phyloP scores from a whole-genome alignment of 73 alveolate genomes.

The Paramecium caudatum region DNA sequence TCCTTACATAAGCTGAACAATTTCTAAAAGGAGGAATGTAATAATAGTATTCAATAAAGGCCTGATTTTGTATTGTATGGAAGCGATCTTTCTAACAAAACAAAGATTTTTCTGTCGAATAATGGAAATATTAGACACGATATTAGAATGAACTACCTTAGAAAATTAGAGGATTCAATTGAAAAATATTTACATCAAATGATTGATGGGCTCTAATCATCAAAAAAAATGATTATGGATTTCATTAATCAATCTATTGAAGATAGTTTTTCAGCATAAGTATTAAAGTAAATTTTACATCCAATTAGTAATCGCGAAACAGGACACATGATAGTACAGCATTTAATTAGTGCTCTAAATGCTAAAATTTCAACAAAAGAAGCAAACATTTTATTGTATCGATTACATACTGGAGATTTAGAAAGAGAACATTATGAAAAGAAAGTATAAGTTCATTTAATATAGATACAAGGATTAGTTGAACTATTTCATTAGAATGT shows the following conservation, averaged over 20 bases:
- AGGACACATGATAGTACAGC: neutral
- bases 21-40: conserved; percentile 68
- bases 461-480: conserved; percentile 32
- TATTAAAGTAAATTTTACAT: conserved; percentile 24
- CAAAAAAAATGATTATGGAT: conserved; percentile 47
- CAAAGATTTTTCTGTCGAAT: neutral
- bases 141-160: conserved; percentile 4
- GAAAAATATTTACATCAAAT: conserved; percentile 45
- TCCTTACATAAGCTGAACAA: neutral
- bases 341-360: conserved; percentile 31
- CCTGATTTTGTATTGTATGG: conserved; percentile 67
- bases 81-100: conserved; percentile 30
- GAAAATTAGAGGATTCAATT: conserved; percentile 50
- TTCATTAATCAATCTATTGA: conserved; percentile 44
- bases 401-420: conserved; percentile 59
- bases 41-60: neutral
- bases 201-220: neutral
- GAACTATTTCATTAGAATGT: conserved; percentile 29
- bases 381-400: neutral
- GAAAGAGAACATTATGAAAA: conserved; percentile 64
- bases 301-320: conserved; percentile 40
- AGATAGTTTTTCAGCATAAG: conserved; percentile 57
- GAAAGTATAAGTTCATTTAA: neutral
- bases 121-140: conserved; percentile 48
- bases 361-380: conserved; percentile 58